phyloP scores from a whole-genome alignment of 2,329 filamentous ascomycete species.

The Pyrenochaeta sp. region DNA sequence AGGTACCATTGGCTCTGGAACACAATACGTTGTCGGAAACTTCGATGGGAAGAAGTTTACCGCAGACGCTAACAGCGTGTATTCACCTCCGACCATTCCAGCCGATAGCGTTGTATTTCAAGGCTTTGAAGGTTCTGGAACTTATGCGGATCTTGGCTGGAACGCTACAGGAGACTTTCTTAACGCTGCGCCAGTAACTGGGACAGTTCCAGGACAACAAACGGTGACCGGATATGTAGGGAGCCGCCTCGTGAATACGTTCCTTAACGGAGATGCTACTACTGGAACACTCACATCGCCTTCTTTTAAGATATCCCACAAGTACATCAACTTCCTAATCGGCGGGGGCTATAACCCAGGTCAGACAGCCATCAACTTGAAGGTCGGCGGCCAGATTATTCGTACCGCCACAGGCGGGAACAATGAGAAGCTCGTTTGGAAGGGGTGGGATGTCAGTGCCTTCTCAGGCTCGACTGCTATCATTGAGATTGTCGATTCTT shows the following conservation, averaged over 20 bases:
- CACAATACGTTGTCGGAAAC: constrained; percentile 6
- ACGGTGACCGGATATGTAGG: constrained; percentile 6
- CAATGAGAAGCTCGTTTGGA: constrained; percentile 3
- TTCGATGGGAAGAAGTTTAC: constrained; percentile 4
- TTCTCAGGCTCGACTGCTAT: neutral
- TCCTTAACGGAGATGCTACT: constrained; percentile 5
- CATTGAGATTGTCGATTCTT: constrained; percentile 7
- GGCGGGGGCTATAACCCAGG: constrained; percentile 3
- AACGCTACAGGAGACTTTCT: constrained; percentile 6
- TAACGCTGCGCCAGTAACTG: constrained; percentile 1
- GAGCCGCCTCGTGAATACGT: constrained; percentile 4
- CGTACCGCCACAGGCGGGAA: constrained; percentile 5
- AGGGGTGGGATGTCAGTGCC: constrained; percentile 2
- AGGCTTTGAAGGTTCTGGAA: constrained; percentile 5
- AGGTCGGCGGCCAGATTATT: constrained; percentile 3
- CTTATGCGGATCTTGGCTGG: constrained; percentile 4
- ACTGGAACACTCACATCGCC: constrained; percentile 6
- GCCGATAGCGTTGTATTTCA: constrained; percentile 2
- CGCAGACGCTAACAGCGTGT: constrained; percentile 1
- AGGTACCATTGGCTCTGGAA: constrained; percentile 6
- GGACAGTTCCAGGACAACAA: constrained; percentile 2
- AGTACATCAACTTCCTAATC: constrained; percentile 8
- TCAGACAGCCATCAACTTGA: constrained; percentile 4
- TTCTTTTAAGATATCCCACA: constrained; percentile 5
- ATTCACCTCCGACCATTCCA: constrained; percentile 2